phyloP scores from a whole-genome alignment of 2,329 filamentous ascomycete genomes.

The Penicillium sp. region DNA sequence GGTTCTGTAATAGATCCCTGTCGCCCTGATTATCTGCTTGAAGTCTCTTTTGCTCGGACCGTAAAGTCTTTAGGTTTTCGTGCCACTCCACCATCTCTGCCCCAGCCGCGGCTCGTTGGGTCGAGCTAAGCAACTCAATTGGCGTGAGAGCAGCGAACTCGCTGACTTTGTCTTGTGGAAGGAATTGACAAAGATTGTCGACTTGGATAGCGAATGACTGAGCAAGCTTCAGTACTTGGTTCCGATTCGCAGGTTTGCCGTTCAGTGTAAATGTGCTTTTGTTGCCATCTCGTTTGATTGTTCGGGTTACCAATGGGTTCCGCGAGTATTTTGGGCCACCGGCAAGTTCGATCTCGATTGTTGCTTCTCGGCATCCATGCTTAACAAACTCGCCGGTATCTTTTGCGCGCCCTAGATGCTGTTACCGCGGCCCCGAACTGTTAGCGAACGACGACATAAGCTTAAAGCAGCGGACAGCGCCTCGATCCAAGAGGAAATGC shows the following conservation, averaged over 20 bases:
- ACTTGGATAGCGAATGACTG: slow-evolving; percentile 84
- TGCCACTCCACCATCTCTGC: slow-evolving; percentile 82
- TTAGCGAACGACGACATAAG: not conserved
- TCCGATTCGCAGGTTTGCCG: slow-evolving; percentile 64
- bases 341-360: slow-evolving; percentile 89
- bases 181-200: slow-evolving; percentile 95
- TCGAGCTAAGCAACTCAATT: slow-evolving; percentile 80
- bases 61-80: slow-evolving; percentile 70
- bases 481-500: not conserved
- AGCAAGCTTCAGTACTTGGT: slow-evolving; percentile 70
- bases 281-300: slow-evolving; percentile 82
- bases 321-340: slow-evolving; percentile 56
- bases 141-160: slow-evolving; percentile 88
- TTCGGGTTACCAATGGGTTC: slow-evolving; percentile 77
- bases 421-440: not conserved
- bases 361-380: slow-evolving; percentile 76
- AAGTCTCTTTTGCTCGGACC: slow-evolving; percentile 70
- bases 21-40: slow-evolving; percentile 64
- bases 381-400: slow-evolving; percentile 91
- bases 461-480: not conserved
- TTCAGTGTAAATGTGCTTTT: slow-evolving; percentile 80
- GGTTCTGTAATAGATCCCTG: slow-evolving; percentile 65
- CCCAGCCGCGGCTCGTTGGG: slow-evolving; percentile 84
- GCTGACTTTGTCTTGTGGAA: slow-evolving; percentile 93
- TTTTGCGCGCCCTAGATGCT: slow-evolving; percentile 83